Evolutionary conservation across 345 rosid species (phyloP).

Genomic region (Rhizophora apiculata): DNA sequence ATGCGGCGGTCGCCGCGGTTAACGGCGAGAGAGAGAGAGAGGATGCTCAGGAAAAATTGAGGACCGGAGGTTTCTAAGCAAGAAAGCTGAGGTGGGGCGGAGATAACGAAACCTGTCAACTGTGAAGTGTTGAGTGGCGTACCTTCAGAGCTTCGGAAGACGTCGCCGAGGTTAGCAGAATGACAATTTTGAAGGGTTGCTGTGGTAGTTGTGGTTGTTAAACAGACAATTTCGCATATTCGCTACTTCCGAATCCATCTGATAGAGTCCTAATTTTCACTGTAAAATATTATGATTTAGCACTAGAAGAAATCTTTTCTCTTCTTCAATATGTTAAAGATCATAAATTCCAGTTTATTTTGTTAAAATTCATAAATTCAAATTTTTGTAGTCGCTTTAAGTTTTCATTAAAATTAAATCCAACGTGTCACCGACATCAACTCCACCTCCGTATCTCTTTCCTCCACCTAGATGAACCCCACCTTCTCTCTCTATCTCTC

Average conservation of each 20-base stretch:
- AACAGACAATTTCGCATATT: too few relatives aligned
- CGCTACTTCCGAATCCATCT: too few relatives aligned
- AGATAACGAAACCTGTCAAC: not conserved
- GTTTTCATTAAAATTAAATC: not conserved
- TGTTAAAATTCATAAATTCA: not conserved
- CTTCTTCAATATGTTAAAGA: too few relatives aligned
- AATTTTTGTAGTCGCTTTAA: not conserved
- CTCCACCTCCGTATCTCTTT: not conserved
- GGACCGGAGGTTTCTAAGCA: not conserved
- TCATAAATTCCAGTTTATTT: too few relatives aligned
- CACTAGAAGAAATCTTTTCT: too few relatives aligned
- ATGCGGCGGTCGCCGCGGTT: not conserved
- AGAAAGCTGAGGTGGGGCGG: too few relatives aligned
- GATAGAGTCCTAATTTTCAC: too few relatives aligned
- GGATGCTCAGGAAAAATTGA: not conserved
- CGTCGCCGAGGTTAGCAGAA: constrained; percentile 24
- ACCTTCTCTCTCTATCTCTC: too few relatives aligned
- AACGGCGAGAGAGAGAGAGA: constrained; percentile 5
- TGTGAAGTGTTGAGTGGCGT: not conserved
- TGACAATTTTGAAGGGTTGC: not conserved
- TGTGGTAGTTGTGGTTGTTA: too few relatives aligned
- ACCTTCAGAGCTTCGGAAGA: constrained; percentile 16
- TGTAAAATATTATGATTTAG: too few relatives aligned
- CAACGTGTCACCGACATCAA: constrained; percentile 5
- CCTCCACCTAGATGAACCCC: too few relatives aligned